phyloP scores from a whole-genome alignment of 331 rosid genomes.

The Rosa hybrid region DNA sequence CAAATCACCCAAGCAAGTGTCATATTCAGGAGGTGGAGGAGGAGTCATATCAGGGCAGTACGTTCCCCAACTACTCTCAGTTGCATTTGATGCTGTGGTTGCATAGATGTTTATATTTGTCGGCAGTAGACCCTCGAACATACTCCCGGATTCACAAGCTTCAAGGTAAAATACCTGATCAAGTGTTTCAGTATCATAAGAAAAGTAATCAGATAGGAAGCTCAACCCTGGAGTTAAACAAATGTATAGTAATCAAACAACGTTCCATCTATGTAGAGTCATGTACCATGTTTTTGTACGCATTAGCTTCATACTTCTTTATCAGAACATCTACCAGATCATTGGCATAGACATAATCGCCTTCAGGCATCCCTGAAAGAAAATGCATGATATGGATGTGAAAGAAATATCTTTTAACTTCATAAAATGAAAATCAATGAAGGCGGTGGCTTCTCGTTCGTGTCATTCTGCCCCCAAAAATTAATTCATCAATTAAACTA shows the following conservation, averaged over 20 bases:
- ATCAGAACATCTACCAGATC: constrained; percentile 44
- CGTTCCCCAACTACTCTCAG: constrained; percentile 38
- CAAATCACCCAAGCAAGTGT: constrained; percentile 55
- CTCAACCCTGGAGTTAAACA: not conserved
- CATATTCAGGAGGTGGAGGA: constrained; percentile 21
- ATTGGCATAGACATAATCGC: constrained; percentile 13
- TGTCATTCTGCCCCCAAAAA: not conserved
- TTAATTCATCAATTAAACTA: not conserved
- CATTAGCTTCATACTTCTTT: constrained; percentile 45
- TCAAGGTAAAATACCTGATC: constrained; percentile 54
- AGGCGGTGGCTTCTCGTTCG: not conserved
- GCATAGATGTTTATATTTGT: constrained; percentile 45
- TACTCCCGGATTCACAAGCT: constrained; percentile 74
- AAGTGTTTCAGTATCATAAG: not conserved
- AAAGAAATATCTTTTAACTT: not conserved
- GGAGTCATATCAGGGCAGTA: constrained; percentile 37
- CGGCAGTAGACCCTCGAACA: constrained; percentile 66
- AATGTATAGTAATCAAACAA: not conserved
- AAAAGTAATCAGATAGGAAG: not conserved
- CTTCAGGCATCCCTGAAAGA: constrained; percentile 43
- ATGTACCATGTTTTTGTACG: constrained; percentile 50
- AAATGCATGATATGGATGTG: not conserved
- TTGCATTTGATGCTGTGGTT: constrained; percentile 55
- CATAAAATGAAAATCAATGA: not conserved
- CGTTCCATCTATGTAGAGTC: not conserved